Percentiles rank a stretch among this genome's conserved stretches.
Conservation (phyloP, 2,329 filamentous ascomycete genomes). For the Aspergillus thermomutatus region DNA sequence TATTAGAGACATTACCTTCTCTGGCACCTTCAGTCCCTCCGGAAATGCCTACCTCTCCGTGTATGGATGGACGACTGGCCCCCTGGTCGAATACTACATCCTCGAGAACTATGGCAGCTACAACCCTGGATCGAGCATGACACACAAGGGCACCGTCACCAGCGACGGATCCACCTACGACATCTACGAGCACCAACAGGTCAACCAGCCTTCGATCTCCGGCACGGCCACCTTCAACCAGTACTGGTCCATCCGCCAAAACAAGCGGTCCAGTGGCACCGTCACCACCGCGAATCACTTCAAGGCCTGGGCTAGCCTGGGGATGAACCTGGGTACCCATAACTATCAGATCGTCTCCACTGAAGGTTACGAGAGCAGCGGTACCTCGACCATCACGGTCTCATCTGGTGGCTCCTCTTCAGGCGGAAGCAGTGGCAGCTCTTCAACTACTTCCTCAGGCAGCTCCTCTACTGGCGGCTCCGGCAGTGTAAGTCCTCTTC, state of each 20-base stretch:
- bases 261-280: conserved; percentile 33
- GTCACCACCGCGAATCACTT: conserved; percentile 38
- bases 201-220: conserved; percentile 38
- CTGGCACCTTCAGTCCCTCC: conserved; percentile 24
- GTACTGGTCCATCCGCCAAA: conserved; percentile 42
- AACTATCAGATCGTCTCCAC: conserved; percentile 43
- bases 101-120: conserved; percentile 34
- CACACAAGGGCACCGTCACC: conserved; percentile 33
- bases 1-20: conserved; percentile 25
- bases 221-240: conserved; percentile 43
- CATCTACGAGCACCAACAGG: conserved; percentile 36
- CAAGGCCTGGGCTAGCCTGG: conserved; percentile 32
- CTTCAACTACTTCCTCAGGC: not conserved
- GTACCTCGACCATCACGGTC: conserved; percentile 35
- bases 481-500: not conserved
- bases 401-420: not conserved
- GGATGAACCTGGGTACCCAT: conserved; percentile 29
- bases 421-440: not conserved
- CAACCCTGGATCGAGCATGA: conserved; percentile 29
- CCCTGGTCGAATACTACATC: conserved; percentile 40
- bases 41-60: conserved; percentile 35
- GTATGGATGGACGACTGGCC: conserved; percentile 43
- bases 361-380: conserved; percentile 43
- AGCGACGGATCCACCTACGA: conserved; percentile 40
- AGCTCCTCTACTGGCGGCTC: not conserved